Base-by-base conservation (phyloP, 2,329 filamentous ascomycete genomes). In the Alternaria conjuncta region DNA sequence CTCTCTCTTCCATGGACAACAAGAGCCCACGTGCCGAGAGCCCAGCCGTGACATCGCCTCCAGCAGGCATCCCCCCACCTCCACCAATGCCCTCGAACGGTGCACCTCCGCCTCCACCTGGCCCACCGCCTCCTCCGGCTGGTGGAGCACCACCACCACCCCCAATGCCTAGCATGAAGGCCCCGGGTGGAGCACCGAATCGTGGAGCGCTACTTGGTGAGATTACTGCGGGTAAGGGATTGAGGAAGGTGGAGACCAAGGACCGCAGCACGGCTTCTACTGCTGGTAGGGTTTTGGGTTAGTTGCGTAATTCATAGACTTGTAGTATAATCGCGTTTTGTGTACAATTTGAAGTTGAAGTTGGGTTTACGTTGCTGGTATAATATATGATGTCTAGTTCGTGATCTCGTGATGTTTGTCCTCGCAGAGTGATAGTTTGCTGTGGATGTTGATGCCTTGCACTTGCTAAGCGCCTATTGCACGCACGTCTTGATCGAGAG, bases 201-300 rank as follows among this genome's bases (percentile, higher is more conserved):
- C 82, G 85, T 25, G 83, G 86, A 64, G 88, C 89, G 1, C 85
- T 99, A 74, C 80, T 99, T 67, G 90, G 89, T 63, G 89, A 97
- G 78, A 98, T 99, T 65, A 90, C 95, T 76, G 82, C 88, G 66
- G 95, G 96, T 46, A 94, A 81, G 80, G 81, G 89, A 3, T 83
- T 99, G 76, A 94, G 87, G 84, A 98, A 98, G 86, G 93, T 94
- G 23, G 84, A 90, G 78, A 98, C 96, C 1, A 94, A 93, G 80
- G 96, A 99, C 80, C 90, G 90, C 79, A 97, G 94, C 80, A 81
- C 73, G 51, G 87, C 92, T 55, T 80, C 89, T 56, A 85, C 90
- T 61, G 92, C 93, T 21, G 95, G 95, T n/a, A 88, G 89, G 64
- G 94, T 97, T 58, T 72, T 79, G 72, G 57, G 57, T 36, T 63